Evolutionary conservation across 495 filamentous ascomycete species (phyloP), one percentile per base, ranked within the genome.

Genomic region (Tetracladium setigerum): DNA sequence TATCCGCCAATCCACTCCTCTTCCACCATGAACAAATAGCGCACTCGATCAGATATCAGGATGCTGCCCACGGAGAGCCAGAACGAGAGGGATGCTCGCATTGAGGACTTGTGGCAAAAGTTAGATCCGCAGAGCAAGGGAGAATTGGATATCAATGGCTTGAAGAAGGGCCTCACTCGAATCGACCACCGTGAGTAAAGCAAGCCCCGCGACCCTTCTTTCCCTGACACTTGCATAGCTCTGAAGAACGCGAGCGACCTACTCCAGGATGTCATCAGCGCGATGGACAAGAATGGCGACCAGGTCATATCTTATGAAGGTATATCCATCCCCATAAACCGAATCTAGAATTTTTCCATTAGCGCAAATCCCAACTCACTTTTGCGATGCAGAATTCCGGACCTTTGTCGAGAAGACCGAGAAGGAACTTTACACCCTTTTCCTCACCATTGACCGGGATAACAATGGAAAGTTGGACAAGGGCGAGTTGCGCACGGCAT

Each of bases 161-260:
- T 98, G 48, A 86, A 88, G 65, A 85, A 79, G 63, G 92, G 94
- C 12, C 64, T 98, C 50, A 81, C 69, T 62, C 84, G 82, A 63
- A 88, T 97, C 49, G 89, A 98, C 63, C 92, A 98, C 65, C 92
- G 90, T 94, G 71, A 74, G 88, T 64, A 40, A 32, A 32, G 52
- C 40, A 36, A 39, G 49, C 45, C 14, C 35, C 38, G 42, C 15
- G 37, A 13, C 44, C 32, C 32, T 30, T n/a, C n/a, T 12, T 30
- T 33, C 19, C 30, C 48, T 52, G 18, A 58, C 15, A 37, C 30
- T 33, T 50, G 33, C 30, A 30, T 61, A 95, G 90, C 92, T 48
- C 72, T 98, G 53, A 94, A 96, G 72, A 88, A 95, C 71, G 92
- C 92, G 56, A 87, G 92, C 63, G 67, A 76, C n/a, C 78, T 97